phyloP scores from a whole-genome alignment of 116 monocot genomes.

The Trichopus zeylanicus region DNA sequence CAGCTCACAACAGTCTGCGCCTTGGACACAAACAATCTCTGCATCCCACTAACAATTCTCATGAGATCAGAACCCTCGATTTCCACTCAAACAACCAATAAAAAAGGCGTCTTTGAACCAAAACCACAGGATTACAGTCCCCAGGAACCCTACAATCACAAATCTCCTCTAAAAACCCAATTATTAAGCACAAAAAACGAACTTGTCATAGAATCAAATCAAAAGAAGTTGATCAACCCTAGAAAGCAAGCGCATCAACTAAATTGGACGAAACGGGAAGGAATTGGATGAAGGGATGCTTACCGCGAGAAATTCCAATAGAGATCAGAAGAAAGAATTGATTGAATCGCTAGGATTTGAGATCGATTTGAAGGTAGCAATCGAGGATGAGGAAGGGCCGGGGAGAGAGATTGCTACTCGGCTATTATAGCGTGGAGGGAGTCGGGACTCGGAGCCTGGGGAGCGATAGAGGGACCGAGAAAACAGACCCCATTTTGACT shows the following conservation, averaged over 20 bases:
- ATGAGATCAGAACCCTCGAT: slow-evolving; percentile 31
- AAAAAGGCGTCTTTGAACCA: neutral
- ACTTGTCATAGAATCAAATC: neutral
- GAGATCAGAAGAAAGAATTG: neutral
- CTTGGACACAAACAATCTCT: slow-evolving; percentile 31
- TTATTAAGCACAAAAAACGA: neutral
- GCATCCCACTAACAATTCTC: slow-evolving; percentile 91
- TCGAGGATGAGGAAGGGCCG: neutral
- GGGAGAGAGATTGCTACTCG: neutral
- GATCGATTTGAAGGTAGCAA: neutral
- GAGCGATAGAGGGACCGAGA: slow-evolving; percentile 34
- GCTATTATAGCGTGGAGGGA: slow-evolving; percentile 1
- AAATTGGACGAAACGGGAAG: neutral
- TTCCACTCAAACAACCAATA: slow-evolving; percentile 10
- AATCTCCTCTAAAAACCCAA: neutral
- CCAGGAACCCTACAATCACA: slow-evolving; percentile 1
- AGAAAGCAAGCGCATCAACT: neutral
- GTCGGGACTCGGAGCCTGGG: no score
- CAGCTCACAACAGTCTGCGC: slow-evolving; percentile 40
- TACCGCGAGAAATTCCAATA: neutral
- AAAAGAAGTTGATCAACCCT: neutral
- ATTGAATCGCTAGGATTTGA: neutral
- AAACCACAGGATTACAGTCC: neutral
- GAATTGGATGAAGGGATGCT: neutral
- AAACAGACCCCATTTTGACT: no score